A percentile compares a stretch with the other conserved stretches of the same genome.
Conservation (phyloP, 192 early-diverging fungal species). For the Entomortierella lignicola region DNA sequence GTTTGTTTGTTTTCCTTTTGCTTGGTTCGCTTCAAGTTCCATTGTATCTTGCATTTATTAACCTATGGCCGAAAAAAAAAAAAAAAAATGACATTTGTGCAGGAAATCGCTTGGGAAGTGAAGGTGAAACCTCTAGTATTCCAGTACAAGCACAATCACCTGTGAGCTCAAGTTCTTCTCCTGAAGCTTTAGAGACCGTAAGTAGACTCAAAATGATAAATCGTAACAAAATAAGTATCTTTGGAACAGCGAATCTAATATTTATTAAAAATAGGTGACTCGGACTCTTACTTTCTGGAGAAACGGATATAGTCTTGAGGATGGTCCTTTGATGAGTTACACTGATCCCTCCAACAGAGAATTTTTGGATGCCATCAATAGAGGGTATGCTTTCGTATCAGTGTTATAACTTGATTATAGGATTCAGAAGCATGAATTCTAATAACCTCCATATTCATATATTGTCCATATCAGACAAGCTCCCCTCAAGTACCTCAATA, state of each 20-base stretch:
- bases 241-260: too few species aligned
- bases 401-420: too few species aligned
- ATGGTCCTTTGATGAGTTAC: conserved; percentile 88
- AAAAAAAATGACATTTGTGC: background rate
- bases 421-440: background rate
- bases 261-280: conserved; percentile 53
- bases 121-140: conserved; percentile 59
- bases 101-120: conserved; percentile 65
- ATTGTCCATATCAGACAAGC: conserved; percentile 71
- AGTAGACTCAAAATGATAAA: background rate
- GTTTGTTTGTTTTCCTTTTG: too few species aligned
- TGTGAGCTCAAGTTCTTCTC: conserved; percentile 30
- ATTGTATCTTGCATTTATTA: too few species aligned
- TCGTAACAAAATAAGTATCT: background rate
- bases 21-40: too few species aligned
- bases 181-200: conserved; percentile 38
- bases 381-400: too few species aligned
- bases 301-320: conserved; percentile 95
- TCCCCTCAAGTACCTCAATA: conserved; percentile 87
- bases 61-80: too few species aligned
- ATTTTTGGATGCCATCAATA: conserved; percentile 88
- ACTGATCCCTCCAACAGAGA: conserved; percentile 90
- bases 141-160: conserved; percentile 6
- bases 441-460: background rate
- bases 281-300: conserved; percentile 94